A percentile compares a stretch with the other conserved stretches of the same genome.
phyloP scores from a whole-genome alignment of 202 grass and related monocot genomes.

The Panicum hallii region DNA sequence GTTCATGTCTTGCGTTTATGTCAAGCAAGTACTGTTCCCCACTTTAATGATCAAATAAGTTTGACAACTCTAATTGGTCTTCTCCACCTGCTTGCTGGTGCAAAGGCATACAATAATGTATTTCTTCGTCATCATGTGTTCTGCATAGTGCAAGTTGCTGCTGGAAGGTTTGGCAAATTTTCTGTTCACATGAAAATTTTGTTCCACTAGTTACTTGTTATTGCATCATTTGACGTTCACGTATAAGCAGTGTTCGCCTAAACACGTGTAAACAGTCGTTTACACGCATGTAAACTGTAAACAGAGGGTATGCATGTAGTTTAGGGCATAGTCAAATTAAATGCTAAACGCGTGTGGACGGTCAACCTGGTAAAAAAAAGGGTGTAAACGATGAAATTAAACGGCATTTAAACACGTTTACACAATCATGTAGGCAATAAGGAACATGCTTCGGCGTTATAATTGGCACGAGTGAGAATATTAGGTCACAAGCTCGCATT shows the following conservation, averaged over 20 bases:
- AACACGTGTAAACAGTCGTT: too few species aligned
- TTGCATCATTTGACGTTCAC: constrained; percentile 19
- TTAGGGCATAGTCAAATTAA: too few species aligned
- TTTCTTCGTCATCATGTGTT: constrained; percentile 94
- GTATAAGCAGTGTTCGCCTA: not conserved
- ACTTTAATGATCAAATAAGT: constrained; percentile 64
- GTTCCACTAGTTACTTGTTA: constrained; percentile 32
- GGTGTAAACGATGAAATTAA: too few species aligned
- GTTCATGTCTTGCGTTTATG: constrained; percentile 83
- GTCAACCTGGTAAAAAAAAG: too few species aligned
- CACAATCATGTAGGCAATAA: too few species aligned
- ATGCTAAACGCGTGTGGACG: too few species aligned
- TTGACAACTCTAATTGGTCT: constrained; percentile 67
- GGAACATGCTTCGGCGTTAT: too few species aligned
- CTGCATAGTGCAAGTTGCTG: constrained; percentile 95
- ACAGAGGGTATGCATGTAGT: too few species aligned
- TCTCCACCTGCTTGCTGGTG: constrained; percentile 75
- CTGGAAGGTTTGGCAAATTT: constrained; percentile 84
- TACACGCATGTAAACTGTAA: too few species aligned
- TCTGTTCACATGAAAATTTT: constrained; percentile 28
- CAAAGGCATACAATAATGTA: constrained; percentile 83
- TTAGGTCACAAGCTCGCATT: too few species aligned
- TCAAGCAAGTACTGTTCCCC: constrained; percentile 65
- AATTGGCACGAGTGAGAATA: too few species aligned
- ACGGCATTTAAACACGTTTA: too few species aligned